Evolutionary conservation across 192 early-diverging fungal species (phyloP).

Genomic region (Gonapodya prolifera): DNA sequence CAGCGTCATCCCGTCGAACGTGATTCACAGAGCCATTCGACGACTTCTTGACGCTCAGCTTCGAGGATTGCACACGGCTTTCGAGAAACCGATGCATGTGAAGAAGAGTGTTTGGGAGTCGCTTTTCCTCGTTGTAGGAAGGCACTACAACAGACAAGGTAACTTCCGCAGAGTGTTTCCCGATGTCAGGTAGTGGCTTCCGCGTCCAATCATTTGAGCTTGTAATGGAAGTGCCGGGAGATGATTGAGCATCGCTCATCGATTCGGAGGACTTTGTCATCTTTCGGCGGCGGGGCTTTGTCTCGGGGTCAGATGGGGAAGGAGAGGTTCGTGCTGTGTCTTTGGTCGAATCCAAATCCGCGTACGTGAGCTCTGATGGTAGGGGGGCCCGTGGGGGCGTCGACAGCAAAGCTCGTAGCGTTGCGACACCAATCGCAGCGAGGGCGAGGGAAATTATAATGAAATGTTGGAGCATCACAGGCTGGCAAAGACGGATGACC

Average conservation of each 20-base stretch:
- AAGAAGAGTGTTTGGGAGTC: slow-evolving; percentile 73
- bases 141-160: slow-evolving; percentile 73
- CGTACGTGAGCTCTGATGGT: not conserved
- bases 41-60: slow-evolving; percentile 8
- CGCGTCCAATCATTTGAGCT: not conserved
- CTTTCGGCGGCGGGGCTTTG: not conserved
- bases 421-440: not conserved
- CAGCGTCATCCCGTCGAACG: not conserved
- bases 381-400: not conserved
- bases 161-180: slow-evolving; percentile 25
- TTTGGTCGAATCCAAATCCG: not conserved
- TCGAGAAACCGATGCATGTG: slow-evolving; percentile 62
- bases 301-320: not conserved
- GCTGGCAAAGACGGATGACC: too few species aligned
- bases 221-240: not conserved
- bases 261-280: not conserved
- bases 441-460: not conserved
- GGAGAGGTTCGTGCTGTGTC: not conserved
- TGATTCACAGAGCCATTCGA: not conserved
- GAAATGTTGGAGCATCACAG: too few species aligned
- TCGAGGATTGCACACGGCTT: slow-evolving; percentile 13
- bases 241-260: not conserved
- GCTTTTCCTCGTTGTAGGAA: slow-evolving; percentile 77
- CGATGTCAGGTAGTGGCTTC: slow-evolving; percentile 26
- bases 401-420: not conserved